Percentiles rank a stretch among this genome's conserved stretches.
phyloP scores from a whole-genome alignment of 1,284 basidiomycete genomes.

The Pholiota adiposa region DNA sequence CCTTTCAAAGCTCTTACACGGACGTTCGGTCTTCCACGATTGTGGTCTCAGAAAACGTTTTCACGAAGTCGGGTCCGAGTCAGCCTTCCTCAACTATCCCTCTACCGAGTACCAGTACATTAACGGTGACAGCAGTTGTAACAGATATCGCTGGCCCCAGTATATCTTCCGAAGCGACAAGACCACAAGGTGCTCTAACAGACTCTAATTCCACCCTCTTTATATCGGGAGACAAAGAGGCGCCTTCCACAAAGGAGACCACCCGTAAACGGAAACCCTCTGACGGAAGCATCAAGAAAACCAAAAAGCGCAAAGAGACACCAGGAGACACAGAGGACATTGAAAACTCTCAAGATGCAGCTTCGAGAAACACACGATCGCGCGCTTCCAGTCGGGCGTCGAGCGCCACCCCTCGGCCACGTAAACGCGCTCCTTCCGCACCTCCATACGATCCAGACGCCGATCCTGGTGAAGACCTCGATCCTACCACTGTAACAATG shows the following conservation, averaged over 20 bases:
- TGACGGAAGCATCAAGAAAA: constrained; percentile 5
- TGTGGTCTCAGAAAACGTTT: neutral
- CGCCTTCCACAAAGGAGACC: neutral
- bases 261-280: constrained; percentile 9
- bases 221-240: neutral
- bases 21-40: neutral
- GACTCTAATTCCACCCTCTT: constrained; percentile 3
- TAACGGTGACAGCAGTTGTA: neutral
- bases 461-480: constrained; percentile 73
- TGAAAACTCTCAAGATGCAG: constrained; percentile 15
- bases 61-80: neutral
- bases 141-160: neutral
- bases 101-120: neutral
- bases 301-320: constrained; percentile 10
- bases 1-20: neutral
- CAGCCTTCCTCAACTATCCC: neutral
- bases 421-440: constrained; percentile 45
- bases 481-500: constrained; percentile 81
- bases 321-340: constrained; percentile 10
- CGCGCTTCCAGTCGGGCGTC: constrained; percentile 25
- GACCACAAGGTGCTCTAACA: neutral
- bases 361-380: constrained; percentile 16
- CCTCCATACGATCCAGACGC: constrained; percentile 60
- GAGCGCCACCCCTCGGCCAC: constrained; percentile 23
- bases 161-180: neutral